These are phyloP conservation scores for Ceratobasidium sp. DNA, from an alignment of 1,284 basidiomycete species.

Conservation along the genomic window DNA sequence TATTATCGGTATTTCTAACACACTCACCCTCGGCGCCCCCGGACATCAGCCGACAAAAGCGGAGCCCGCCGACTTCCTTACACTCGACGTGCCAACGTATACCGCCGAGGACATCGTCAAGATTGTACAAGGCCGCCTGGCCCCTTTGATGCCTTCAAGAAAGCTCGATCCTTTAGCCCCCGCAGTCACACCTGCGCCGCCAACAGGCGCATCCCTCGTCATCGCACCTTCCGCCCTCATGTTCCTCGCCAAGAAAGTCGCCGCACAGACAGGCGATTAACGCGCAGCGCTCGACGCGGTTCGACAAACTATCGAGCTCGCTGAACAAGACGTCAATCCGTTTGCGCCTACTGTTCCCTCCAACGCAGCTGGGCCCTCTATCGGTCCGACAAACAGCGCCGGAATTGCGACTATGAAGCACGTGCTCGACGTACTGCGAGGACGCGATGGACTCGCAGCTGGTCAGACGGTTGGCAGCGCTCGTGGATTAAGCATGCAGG, in stretches of 20 bases:
- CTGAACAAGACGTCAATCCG: slow-evolving; percentile 52
- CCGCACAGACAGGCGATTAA: slow-evolving; percentile 80
- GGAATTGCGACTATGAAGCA: slow-evolving; percentile 60
- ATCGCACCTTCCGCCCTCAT: slow-evolving; percentile 70
- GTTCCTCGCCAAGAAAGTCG: slow-evolving; percentile 80
- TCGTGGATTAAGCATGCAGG: slow-evolving; percentile 72
- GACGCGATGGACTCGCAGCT: slow-evolving; percentile 49
- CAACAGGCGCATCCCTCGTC: slow-evolving; percentile 60
- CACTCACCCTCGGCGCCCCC: slow-evolving; percentile 76
- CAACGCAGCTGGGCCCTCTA: slow-evolving; percentile 47
- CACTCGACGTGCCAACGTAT: slow-evolving; percentile 81
- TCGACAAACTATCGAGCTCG: slow-evolving; percentile 77
- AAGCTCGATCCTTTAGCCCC: slow-evolving; percentile 48
- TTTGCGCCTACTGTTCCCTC: slow-evolving; percentile 40
- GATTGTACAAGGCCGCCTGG: slow-evolving; percentile 71
- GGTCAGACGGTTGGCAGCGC: slow-evolving; percentile 57
- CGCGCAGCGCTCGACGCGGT: slow-evolving; percentile 79
- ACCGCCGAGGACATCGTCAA: slow-evolving; percentile 71
- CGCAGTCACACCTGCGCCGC: not conserved
- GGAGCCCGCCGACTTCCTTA: slow-evolving; percentile 53
- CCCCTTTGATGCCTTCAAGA: slow-evolving; percentile 53
- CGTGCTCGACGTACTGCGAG: slow-evolving; percentile 50
- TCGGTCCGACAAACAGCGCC: slow-evolving; percentile 49
- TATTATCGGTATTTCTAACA: slow-evolving; percentile 82
- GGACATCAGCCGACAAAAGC: slow-evolving; percentile 49